These are phyloP conservation scores for Phtheirospermum japonicum DNA, from an alignment of 257 asterid species.

Conservation along the genomic window DNA sequence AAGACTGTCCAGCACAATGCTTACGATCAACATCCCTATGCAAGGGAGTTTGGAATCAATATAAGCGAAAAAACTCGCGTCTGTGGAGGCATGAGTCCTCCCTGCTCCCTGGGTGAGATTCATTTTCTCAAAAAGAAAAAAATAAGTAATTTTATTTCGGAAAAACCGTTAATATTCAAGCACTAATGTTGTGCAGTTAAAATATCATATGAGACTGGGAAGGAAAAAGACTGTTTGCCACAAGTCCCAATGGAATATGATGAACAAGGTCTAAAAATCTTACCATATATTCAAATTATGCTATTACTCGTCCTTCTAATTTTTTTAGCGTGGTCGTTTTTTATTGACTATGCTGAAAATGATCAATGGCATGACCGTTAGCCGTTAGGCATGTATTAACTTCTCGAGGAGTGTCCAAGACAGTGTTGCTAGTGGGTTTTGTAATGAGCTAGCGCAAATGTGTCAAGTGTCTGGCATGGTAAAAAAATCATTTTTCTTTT, in stretches of 20 bases:
- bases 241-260: conserved; percentile 99
- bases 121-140: conserved; percentile 5
- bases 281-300: too few relatives aligned
- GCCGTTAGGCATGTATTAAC: conserved; percentile 97
- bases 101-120: conserved; percentile 98
- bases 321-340: too few relatives aligned
- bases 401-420: conserved; percentile 95
- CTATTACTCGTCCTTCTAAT: not conserved
- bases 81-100: conserved; percentile 93
- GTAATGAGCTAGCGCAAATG: too few relatives aligned
- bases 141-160: not conserved
- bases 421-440: conserved; percentile 91
- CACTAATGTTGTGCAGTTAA: conserved; percentile 53
- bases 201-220: conserved; percentile 89
- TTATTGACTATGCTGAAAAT: conserved; percentile 85
- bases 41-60: conserved; percentile 87
- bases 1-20: conserved; percentile 89
- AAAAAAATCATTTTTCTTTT: too few relatives aligned
- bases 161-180: not conserved
- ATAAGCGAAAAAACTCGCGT: conserved; percentile 77
- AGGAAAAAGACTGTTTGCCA: conserved; percentile 92
- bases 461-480: too few relatives aligned
- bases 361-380: too few relatives aligned
- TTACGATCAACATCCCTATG: conserved; percentile 88
- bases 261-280: conserved; percentile 99